phyloP scores from a whole-genome alignment of 345 rosid genomes.

The Aurinia saxatilis region DNA sequence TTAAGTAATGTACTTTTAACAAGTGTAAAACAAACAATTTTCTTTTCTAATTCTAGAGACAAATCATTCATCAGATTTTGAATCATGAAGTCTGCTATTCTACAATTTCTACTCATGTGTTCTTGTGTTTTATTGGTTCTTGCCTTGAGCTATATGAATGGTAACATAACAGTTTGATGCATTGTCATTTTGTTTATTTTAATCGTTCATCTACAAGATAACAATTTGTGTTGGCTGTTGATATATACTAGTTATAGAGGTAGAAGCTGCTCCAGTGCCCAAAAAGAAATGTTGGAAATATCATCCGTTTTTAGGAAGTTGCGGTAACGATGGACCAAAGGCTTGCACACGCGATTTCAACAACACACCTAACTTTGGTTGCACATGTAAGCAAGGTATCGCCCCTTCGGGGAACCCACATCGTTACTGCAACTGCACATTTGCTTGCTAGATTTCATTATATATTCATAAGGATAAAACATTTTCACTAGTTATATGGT shows the following conservation, averaged over 20 bases:
- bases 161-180: not conserved
- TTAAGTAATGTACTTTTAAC: not conserved
- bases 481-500: not conserved
- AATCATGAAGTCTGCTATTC: not conserved
- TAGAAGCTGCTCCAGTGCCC: not conserved
- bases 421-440: not conserved
- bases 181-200: too few species aligned
- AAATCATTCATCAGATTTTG: not conserved
- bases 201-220: not conserved
- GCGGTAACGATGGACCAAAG: not conserved
- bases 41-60: not conserved
- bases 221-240: not conserved
- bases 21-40: not conserved
- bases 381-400: not conserved
- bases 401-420: not conserved
- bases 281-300: not conserved
- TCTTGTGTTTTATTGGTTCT: not conserved
- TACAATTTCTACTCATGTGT: not conserved
- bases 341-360: not conserved
- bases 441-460: not conserved
- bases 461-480: not conserved
- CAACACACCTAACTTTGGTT: not conserved
- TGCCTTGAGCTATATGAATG: not conserved
- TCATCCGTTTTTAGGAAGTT: not conserved
- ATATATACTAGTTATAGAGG: conserved; percentile 1